Base-by-base conservation (phyloP, 208 protist genomes). In the Trichomonas tenax region DNA sequence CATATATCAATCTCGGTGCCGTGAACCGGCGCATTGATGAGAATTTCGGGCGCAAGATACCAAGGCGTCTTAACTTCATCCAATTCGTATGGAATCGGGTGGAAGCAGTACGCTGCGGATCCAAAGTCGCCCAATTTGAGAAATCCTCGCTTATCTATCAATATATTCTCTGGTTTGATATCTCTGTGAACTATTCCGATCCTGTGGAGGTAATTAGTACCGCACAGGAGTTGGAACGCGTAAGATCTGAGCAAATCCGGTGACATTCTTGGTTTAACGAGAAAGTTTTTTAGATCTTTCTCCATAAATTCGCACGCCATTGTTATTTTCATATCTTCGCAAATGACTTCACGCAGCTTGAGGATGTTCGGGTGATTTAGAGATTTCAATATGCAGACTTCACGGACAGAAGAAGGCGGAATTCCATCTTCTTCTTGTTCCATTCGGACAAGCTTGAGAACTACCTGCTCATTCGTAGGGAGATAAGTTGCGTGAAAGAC, bases 11-110 rank as follows among this genome's bases (percentile, higher is more conserved):
- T 96, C 34, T 96, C 97, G 2, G 82, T 95, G 1, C 46, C 95
- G 84, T 97, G 97, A 23, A 38, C 81, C 3, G 26, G 84, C 0
- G 36, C 26, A 40, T 49, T 97, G 34, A 97, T 88, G 1, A 97
- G 49, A 38, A 97, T 81, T 72, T 97, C 97, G 3, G 97, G 97
- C 2, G 97, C 86, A 1, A 82, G 84, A 95, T 98, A 98, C 97
- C 97, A 98, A 34, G 72, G 26, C 0, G 38, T 23, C 97, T 96
- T 21, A 96, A 97, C 31, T 34, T 93, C 45, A 10, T 41, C 44
- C 6, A 48, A 23, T 14, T 48, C 23, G 6, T 34, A 51, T 2
- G 15, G 26, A 40, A 93, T n/a, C 3, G 86, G 44, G 38, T 41
- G 86, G 44, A 34, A 26, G 44, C 86, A 58, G 8, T 48, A 34